Base-by-base conservation (phyloP, 2,329 filamentous ascomycete species). In the Colletotrichum sp. region DNA sequence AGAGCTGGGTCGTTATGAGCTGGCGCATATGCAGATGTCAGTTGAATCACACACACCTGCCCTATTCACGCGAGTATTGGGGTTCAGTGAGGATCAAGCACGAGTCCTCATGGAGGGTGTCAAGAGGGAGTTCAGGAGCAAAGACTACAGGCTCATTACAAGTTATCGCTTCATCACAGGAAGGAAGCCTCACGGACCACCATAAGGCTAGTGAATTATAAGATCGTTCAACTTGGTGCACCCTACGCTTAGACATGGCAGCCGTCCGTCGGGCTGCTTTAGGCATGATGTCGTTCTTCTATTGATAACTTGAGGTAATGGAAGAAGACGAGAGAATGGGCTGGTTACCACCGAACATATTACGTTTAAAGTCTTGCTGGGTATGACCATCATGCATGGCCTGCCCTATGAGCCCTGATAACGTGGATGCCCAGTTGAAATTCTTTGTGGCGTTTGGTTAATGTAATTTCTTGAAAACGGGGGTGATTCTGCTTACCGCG, bases 51-150 rank as follows among this genome's bases (percentile, higher is more conserved):
- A 87, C 68, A 85, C 84, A 2, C 84, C 83, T 0, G 85, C 85
- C 0, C 79, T 87, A 12, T 85, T 86, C 74, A 84, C 84, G 0
- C 81, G 85, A 2, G 84, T 85, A 0, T 82, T 80, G 76, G 81
- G 82, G 61, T 86, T 83, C 70, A 79, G 84, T 1, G 80, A 86
- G 12, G 86, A 88, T 55, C 84, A 86, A 26, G 85, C 85, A 0
- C 79, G 83, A 73, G 79, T 84, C 2, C 78, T 90, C 61, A 86
- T 88, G 76, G 83, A 83, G 13, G 87, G 87, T 67, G 79, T 89
- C 56, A 83, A 84, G 75, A 78, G 81, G 38, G 83, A 85, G 78
- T 83, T 85, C 76, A 79, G 83, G 8, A 82, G 80, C 70, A 82
- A 79, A 66, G 82, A 84, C 69, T 77, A 82, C 58, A 78, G 80